These are phyloP conservation scores for Psilocybe cyanescens DNA, from an alignment of 768 basidiomycete genomes.

Conservation along the genomic window DNA sequence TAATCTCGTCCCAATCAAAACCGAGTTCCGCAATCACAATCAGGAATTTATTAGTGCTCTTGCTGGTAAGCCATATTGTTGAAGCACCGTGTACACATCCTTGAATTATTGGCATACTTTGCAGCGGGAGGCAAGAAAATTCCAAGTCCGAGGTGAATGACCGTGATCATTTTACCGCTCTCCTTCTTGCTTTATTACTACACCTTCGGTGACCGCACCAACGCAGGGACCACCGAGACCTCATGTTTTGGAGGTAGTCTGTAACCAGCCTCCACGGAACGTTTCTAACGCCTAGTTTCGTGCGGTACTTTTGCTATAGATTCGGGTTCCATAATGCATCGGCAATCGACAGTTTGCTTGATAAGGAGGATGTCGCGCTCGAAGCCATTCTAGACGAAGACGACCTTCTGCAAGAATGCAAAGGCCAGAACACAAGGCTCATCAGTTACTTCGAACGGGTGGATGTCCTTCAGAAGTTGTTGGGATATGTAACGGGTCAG, in stretches of 20 bases:
- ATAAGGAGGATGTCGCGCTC: conserved; percentile 87
- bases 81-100: background rate
- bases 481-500: conserved; percentile 87
- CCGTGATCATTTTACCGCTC: conserved; percentile 14
- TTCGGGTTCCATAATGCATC: conserved; percentile 92
- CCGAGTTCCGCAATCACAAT: conserved; percentile 4
- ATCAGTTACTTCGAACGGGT: conserved; percentile 86
- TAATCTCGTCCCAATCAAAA: background rate
- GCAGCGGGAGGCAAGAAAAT: background rate
- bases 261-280: conserved; percentile 31
- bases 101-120: background rate
- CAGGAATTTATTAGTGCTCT: background rate
- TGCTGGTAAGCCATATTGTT: background rate
- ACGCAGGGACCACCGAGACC: conserved; percentile 31
- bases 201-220: conserved; percentile 21
- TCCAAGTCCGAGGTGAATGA: conserved; percentile 3
- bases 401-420: conserved; percentile 94
- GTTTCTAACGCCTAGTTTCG: conserved; percentile 32
- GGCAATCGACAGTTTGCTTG: conserved; percentile 86
- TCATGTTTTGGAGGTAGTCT: conserved; percentile 59
- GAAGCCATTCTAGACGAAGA: conserved; percentile 94
- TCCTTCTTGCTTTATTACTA: conserved; percentile 17
- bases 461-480: conserved; percentile 78
- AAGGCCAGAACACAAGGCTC: conserved; percentile 88
- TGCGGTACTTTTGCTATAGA: conserved; percentile 51